Conservation (phyloP, 805 yeast species). For the fission yeast (Schizosaccharomyces pombe) region ASM294v3 CU329670.1:3463501-3464000, state of each 20-base stretch:
- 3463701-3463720: not conserved
- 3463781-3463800: too few species aligned
- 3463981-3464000: not conserved
- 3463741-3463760: too few species aligned
- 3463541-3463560: too few species aligned
- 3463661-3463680: not conserved
- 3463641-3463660: not conserved
- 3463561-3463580: too few species aligned
- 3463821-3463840: not conserved
- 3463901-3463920: not conserved
- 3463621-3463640: not conserved
- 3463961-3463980: not conserved
- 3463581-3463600: not conserved
- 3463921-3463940: not conserved
- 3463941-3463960: not conserved
- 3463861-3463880: not conserved
- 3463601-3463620: not conserved
- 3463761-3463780: too few species aligned
- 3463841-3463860: not conserved
- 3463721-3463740: too few species aligned
- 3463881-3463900: not conserved
- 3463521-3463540: too few species aligned
- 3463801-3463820: too few species aligned
- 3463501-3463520: too few species aligned
- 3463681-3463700: not conserved